Evolutionary conservation across 345 rosid species (phyloP).

Genomic region (Litchi chinensis): DNA sequence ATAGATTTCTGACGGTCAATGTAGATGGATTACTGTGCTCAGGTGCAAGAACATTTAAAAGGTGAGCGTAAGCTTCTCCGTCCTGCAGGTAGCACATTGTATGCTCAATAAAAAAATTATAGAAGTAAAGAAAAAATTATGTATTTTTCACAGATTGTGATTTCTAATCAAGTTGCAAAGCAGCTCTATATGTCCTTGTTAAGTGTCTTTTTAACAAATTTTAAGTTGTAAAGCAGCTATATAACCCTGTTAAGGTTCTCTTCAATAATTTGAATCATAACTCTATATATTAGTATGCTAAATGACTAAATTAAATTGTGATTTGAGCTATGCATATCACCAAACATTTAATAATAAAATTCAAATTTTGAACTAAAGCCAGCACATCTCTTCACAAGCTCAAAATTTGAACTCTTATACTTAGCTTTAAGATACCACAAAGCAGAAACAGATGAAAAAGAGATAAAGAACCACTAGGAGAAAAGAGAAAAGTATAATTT

Average conservation of each 20-base stretch:
- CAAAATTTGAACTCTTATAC: not conserved
- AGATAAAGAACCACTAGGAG: not conserved
- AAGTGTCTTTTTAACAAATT: too few species aligned
- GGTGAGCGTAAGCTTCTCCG: constrained; percentile 95
- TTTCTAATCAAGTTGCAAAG: not conserved
- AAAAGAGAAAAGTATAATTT: not conserved
- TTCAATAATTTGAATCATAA: not conserved
- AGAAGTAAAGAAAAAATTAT: not conserved
- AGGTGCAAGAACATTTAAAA: constrained; percentile 88
- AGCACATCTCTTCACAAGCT: not conserved
- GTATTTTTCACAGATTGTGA: not conserved
- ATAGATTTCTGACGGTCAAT: constrained; percentile 49
- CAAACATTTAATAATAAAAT: not conserved
- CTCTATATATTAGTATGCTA: not conserved
- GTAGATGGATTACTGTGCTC: constrained; percentile 75
- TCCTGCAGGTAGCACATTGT: constrained; percentile 58
- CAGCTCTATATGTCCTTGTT: not conserved
- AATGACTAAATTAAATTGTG: not conserved
- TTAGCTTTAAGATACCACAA: not conserved
- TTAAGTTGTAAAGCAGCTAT: too few species aligned
- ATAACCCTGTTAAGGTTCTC: constrained; percentile 4
- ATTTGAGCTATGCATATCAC: not conserved
- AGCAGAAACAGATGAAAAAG: not conserved
- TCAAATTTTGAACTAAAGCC: constrained; percentile 4
- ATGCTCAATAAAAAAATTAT: constrained; percentile 11